A percentile compares a stretch with the other conserved stretches of the same genome.
These are phyloP conservation scores for Corymbia citriodora DNA, from an alignment of 441 rosid genomes.

Conservation along the genomic window DNA sequence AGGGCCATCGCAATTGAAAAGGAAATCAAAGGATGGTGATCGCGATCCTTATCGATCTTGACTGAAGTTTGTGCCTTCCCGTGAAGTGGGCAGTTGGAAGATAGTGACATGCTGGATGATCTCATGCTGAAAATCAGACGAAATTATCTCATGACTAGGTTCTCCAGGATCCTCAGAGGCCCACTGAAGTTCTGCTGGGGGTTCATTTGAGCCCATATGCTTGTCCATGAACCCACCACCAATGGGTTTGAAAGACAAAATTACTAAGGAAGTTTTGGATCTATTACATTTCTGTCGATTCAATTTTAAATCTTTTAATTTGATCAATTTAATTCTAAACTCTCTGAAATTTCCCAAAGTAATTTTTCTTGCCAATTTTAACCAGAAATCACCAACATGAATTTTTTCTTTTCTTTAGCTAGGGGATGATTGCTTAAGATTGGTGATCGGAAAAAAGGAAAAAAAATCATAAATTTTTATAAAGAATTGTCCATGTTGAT, in stretches of 20 bases:
- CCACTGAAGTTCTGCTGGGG: neutral
- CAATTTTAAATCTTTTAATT: accelerated
- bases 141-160: neutral
- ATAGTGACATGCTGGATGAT: neutral
- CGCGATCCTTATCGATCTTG: neutral
- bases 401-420: accelerated
- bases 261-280: accelerated
- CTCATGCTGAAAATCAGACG: neutral
- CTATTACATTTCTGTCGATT: accelerated
- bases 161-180: neutral
- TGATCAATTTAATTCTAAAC: accelerated
- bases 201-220: neutral
- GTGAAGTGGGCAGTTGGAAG: neutral
- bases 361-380: accelerated
- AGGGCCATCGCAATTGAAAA: neutral
- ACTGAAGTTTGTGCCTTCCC: neutral
- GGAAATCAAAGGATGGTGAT: no score
- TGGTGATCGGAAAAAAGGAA: neutral
- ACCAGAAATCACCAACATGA: accelerated
- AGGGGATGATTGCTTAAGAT: accelerated
- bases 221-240: neutral
- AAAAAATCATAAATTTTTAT: accelerated
- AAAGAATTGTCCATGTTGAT: no score
- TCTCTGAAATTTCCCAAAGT: accelerated
- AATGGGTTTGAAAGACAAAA: neutral